These are phyloP conservation scores for Trichoderma sp. DNA, from an alignment of 2,329 filamentous ascomycete genomes.

Conservation along the genomic window DNA sequence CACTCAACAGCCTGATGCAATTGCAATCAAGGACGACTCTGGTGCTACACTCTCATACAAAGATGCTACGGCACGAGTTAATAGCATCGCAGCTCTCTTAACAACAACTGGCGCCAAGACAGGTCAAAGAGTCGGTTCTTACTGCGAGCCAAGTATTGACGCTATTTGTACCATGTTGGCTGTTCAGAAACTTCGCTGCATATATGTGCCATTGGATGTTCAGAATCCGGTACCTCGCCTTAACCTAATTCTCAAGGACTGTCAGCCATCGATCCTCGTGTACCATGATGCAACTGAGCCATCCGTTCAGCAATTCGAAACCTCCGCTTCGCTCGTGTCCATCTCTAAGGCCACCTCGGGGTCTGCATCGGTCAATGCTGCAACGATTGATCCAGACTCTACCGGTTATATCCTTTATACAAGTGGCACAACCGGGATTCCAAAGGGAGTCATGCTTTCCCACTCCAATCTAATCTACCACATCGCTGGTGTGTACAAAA, in stretches of 20 bases:
- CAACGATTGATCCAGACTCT: background rate
- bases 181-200: constrained; percentile 37
- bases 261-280: background rate
- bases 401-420: background rate
- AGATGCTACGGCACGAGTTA: background rate
- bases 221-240: background rate
- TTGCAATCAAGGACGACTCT: background rate
- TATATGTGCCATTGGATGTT: constrained; percentile 43
- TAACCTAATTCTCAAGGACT: background rate
- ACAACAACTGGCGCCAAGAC: background rate
- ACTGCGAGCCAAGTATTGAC: constrained; percentile 32
- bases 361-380: background rate
- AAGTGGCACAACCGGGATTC: background rate
- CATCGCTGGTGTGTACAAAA: background rate
- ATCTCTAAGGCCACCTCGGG: background rate
- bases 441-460: background rate
- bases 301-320: background rate
- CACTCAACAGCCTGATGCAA: background rate
- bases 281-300: background rate
- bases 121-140: background rate
- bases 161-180: constrained; percentile 40
- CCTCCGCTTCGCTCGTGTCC: background rate
- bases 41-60: background rate
- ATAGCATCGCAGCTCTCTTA: background rate
- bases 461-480: background rate